These are phyloP conservation scores for Alternaria ethzedia DNA, from an alignment of 2,329 filamentous ascomycete species.

Conservation along the genomic window DNA sequence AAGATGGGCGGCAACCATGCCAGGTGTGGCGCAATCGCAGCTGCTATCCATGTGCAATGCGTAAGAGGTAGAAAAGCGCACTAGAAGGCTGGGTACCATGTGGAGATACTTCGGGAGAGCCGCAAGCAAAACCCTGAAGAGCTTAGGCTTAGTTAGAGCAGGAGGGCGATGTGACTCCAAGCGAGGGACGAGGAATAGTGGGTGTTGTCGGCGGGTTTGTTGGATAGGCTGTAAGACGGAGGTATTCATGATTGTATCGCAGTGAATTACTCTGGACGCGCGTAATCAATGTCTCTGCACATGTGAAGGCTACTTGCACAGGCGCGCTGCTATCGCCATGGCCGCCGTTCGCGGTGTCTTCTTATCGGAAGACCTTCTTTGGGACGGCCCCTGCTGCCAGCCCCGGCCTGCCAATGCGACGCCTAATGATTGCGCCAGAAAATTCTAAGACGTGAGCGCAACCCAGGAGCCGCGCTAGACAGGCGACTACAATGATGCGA, in stretches of 20 bases:
- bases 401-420: neutral
- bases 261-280: neutral
- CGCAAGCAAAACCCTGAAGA: constrained; percentile 1
- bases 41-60: neutral
- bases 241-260: neutral
- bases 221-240: neutral
- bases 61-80: neutral
- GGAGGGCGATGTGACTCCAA: neutral
- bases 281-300: neutral
- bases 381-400: constrained; percentile 4
- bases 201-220: neutral
- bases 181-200: neutral
- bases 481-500: constrained; percentile 15
- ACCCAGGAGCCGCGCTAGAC: constrained; percentile 9
- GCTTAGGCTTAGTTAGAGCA: neutral
- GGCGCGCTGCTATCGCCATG: constrained; percentile 17
- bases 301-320: neutral
- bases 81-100: neutral
- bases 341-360: constrained; percentile 29
- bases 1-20: neutral
- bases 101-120: constrained; percentile 7
- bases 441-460: constrained; percentile 5
- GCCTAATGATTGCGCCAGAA: constrained; percentile 13
- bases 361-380: constrained; percentile 37
- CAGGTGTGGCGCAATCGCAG: constrained; percentile 13